Conservation (phyloP, 2,329 filamentous ascomycete genomes). For the Fulvia fulva region DNA sequence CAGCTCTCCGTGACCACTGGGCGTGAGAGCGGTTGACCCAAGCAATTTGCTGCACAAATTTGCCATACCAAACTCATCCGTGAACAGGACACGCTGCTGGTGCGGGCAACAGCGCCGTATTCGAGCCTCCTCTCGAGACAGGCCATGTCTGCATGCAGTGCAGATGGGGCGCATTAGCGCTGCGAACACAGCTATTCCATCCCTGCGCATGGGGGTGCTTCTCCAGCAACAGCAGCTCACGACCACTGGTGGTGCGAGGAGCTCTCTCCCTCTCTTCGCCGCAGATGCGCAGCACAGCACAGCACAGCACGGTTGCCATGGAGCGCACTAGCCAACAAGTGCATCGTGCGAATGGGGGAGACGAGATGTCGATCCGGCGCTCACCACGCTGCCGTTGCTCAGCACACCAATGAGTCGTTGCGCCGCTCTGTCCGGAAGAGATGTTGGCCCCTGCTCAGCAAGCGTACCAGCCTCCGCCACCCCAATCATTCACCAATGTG, state of each 20-base stretch:
- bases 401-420: slow-evolving; percentile 8
- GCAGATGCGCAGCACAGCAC: background rate
- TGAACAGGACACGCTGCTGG: background rate
- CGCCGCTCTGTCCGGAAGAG: background rate
- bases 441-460: background rate
- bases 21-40: background rate
- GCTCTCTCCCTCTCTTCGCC: background rate
- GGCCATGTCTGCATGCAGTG: slow-evolving; percentile 4
- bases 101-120: background rate
- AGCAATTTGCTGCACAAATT: background rate
- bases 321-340: slow-evolving; percentile 3
- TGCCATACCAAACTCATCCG: background rate
- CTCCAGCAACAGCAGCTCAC: background rate
- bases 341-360: slow-evolving; percentile 4
- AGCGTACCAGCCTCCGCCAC: slow-evolving; percentile 16
- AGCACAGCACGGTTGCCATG: background rate
- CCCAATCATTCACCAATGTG: slow-evolving; percentile 12
- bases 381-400: slow-evolving; percentile 9
- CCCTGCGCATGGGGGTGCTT: background rate
- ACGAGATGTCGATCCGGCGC: background rate
- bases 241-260: background rate
- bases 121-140: too few species aligned
- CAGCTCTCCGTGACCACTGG: background rate
- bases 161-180: slow-evolving; percentile 13
- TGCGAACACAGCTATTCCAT: background rate